Conservation (phyloP, 805 yeast species). For the Kuraishia piskuri region DNA sequence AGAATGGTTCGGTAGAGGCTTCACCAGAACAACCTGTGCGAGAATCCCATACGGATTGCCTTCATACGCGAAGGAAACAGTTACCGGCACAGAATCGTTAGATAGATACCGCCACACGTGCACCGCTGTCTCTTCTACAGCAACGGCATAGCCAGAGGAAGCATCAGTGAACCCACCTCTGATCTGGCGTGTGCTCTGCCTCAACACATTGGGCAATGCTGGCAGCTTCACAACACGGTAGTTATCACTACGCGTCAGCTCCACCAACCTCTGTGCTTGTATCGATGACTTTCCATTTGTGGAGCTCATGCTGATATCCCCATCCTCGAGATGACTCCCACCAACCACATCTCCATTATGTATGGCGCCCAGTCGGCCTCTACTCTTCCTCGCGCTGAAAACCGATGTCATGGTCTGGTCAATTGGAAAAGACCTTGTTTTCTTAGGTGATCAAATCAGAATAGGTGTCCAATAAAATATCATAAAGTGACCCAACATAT, state of each 20-base stretch:
- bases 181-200: constrained; percentile 11
- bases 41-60: constrained; percentile 18
- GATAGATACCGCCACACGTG: constrained; percentile 65
- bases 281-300: not conserved
- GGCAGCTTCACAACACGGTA: not conserved
- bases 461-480: too few species aligned
- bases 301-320: not conserved
- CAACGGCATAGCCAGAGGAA: constrained; percentile 17
- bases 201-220: constrained; percentile 3
- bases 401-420: constrained; percentile 3
- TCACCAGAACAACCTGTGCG: constrained; percentile 50
- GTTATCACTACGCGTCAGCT: not conserved
- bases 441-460: too few species aligned
- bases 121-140: constrained; percentile 38
- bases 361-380: not conserved
- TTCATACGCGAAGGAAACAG: constrained; percentile 40
- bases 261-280: not conserved
- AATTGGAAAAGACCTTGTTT: too few species aligned
- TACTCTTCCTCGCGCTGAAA: constrained; percentile 13
- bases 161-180: constrained; percentile 21
- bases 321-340: constrained; percentile 4
- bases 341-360: not conserved
- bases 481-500: too few species aligned
- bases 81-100: constrained; percentile 48
- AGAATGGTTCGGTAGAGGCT: constrained; percentile 31